Evolutionary conservation across 108 stramenopile genomes (phyloP).

Genomic region (Chaetoceros muelleri): DNA sequence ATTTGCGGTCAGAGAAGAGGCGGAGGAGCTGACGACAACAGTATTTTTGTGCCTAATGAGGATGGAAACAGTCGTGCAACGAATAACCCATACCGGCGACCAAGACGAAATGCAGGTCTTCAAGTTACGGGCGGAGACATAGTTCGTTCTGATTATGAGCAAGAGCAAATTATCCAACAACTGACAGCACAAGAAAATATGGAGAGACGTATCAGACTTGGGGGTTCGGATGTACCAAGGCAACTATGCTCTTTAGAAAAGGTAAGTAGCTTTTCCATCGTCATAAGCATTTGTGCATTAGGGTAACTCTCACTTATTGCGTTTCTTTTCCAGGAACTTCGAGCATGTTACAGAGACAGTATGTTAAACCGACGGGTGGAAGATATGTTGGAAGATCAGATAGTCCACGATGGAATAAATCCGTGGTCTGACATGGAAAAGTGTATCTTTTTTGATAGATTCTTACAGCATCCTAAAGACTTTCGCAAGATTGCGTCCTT

Average conservation of each 20-base stretch:
- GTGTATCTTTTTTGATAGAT: constrained; percentile 93
- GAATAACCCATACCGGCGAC: constrained; percentile 74
- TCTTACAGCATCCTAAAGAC: constrained; percentile 95
- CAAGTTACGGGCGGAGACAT: constrained; percentile 34
- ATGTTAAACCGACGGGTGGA: constrained; percentile 42
- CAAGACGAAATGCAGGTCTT: constrained; percentile 32
- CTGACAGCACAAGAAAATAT: constrained; percentile 78
- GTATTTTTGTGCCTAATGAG: constrained; percentile 1
- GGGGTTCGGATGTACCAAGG: constrained; percentile 59
- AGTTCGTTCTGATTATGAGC: constrained; percentile 78
- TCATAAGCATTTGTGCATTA: not conserved
- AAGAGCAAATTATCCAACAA: constrained; percentile 83
- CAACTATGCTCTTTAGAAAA: constrained; percentile 50
- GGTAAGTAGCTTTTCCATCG: constrained; percentile 26
- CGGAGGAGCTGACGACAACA: constrained; percentile 2
- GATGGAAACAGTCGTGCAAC: constrained; percentile 23
- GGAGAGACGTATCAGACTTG: constrained; percentile 74
- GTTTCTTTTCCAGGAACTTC: constrained; percentile 20
- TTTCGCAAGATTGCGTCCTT: constrained; percentile 91
- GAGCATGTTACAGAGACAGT: constrained; percentile 47
- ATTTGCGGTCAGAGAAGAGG: not conserved
- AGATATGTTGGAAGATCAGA: constrained; percentile 42
- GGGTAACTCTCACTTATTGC: not conserved
- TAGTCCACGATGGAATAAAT: constrained; percentile 26
- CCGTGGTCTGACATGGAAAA: constrained; percentile 97